A percentile compares a stretch with the other conserved stretches of the same genome.
phyloP scores from a whole-genome alignment of 2,329 filamentous ascomycete genomes.

The Chrysosporium queenslandicum region DNA sequence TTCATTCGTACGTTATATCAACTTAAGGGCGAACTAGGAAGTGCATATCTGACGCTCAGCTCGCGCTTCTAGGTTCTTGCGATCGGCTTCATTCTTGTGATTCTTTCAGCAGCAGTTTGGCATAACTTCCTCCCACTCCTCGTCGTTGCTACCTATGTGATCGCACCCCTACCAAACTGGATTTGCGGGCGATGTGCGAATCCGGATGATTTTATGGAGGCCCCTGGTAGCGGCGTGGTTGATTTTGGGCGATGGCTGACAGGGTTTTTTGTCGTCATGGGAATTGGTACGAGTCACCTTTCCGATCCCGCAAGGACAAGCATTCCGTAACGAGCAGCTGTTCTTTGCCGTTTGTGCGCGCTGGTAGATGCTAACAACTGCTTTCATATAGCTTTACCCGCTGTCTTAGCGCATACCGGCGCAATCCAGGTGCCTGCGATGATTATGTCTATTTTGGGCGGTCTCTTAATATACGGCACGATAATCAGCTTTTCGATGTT shows the following conservation, averaged over 20 bases:
- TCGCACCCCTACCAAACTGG: constrained; percentile 94
- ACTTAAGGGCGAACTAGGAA: not conserved
- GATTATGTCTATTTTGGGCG: constrained; percentile 89
- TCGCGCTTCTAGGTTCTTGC: constrained; percentile 56
- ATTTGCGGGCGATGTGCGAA: constrained; percentile 80
- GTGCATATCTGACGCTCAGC: constrained; percentile 24
- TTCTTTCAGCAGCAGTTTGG: constrained; percentile 92
- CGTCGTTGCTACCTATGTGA: constrained; percentile 88
- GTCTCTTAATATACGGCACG: constrained; percentile 89
- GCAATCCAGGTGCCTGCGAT: constrained; percentile 77
- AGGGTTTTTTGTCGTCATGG: constrained; percentile 94
- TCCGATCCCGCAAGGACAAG: not conserved
- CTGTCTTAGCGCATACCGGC: constrained; percentile 75
- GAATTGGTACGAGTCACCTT: constrained; percentile 61
- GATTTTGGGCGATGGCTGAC: constrained; percentile 92
- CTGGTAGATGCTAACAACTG: not conserved
- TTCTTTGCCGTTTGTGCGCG: not conserved
- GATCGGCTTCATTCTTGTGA: constrained; percentile 96
- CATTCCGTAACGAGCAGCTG: not conserved
- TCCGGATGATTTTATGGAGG: constrained; percentile 91
- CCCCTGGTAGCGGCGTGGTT: constrained; percentile 69
- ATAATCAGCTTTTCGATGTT: constrained; percentile 98
- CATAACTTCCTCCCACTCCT: constrained; percentile 89
- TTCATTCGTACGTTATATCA: constrained; percentile 60
- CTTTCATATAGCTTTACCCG: constrained; percentile 61